A percentile compares a stretch with the other conserved stretches of the same genome.
phyloP scores from a whole-genome alignment of 345 rosid genomes.

The Heritiera littoralis region DNA sequence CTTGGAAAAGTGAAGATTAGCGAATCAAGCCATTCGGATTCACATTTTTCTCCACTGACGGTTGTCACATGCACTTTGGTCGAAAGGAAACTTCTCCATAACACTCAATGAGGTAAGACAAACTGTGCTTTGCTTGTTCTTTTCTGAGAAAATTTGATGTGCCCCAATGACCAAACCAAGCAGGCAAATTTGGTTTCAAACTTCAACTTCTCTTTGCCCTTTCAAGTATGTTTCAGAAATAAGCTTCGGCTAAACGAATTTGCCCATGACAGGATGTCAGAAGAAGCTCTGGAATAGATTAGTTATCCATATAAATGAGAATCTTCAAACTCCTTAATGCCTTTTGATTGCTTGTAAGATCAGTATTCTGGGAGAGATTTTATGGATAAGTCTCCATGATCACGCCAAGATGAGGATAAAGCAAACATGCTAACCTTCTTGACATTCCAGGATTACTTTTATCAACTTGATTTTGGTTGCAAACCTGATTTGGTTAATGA shows the following conservation, averaged over 20 bases:
- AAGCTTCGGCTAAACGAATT: background rate
- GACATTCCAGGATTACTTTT: background rate
- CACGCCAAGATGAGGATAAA: conserved; percentile 8
- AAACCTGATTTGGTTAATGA: background rate
- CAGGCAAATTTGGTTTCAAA: background rate
- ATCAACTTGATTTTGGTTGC: background rate
- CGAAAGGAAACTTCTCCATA: conserved; percentile 12
- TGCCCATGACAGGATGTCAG: background rate
- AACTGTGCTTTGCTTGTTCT: background rate
- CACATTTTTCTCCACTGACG: conserved; percentile 1
- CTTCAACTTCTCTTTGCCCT: background rate
- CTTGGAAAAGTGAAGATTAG: conserved; percentile 32
- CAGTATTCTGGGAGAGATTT: background rate
- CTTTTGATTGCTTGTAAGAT: background rate
- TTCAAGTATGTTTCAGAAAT: background rate
- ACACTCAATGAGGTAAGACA: background rate
- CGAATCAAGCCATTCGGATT: conserved; percentile 34
- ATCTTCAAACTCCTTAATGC: background rate
- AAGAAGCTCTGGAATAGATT: background rate
- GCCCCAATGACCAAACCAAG: background rate
- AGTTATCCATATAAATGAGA: background rate
- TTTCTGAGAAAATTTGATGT: background rate
- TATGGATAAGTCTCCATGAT: background rate
- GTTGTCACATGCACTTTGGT: background rate
- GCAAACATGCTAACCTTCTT: background rate